Evolutionary conservation across 768 basidiomycete species (phyloP).

Genomic region (Mycena latifolia): DNA sequence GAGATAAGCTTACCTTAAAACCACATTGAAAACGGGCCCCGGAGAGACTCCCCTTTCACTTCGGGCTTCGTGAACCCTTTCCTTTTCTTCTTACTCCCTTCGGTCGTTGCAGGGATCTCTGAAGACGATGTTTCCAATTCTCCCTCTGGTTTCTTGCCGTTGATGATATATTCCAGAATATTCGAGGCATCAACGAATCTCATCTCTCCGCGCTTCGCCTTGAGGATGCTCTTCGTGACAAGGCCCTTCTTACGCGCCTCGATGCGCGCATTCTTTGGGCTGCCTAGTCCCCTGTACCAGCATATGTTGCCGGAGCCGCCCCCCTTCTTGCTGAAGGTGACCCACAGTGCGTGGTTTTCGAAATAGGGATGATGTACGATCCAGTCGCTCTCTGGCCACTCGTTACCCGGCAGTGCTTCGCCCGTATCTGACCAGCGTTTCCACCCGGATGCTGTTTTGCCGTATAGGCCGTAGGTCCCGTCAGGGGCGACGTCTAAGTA

Average conservation of each 20-base stretch:
- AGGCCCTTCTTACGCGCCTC: neutral
- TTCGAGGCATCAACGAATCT: neutral
- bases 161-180: neutral
- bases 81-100: no score
- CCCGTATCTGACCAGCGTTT: slow-evolving; percentile 19
- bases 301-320: neutral
- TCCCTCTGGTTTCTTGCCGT: no score
- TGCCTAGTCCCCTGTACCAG: neutral
- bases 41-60: no score
- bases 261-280: neutral
- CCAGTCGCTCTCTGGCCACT: slow-evolving; percentile 12
- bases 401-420: neutral
- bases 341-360: slow-evolving; percentile 8
- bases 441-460: neutral
- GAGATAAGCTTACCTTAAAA: no score
- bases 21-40: no score
- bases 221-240: neutral
- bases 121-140: neutral
- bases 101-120: neutral
- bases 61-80: no score
- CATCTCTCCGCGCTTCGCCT: neutral
- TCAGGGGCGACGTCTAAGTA: no score
- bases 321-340: neutral
- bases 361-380: slow-evolving; percentile 15
- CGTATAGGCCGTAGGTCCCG: slow-evolving; percentile 11